Conservation (phyloP, 108 stramenopile species). For the Cyclostephanos invisitatus region DNA sequence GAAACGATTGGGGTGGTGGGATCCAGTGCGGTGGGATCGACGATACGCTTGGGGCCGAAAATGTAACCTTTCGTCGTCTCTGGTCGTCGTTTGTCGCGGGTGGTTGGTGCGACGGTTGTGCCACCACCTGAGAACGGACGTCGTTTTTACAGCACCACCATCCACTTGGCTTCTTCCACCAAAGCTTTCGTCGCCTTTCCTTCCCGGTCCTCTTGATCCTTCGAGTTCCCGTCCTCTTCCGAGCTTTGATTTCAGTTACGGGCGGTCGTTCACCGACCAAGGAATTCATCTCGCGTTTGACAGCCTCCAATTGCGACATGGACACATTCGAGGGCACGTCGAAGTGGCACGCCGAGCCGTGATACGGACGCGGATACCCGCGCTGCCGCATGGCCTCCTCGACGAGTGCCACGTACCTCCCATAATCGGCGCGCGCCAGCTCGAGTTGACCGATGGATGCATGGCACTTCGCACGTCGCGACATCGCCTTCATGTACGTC, state of each 20-base stretch:
- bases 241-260: conserved; percentile 10
- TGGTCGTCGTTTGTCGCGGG: too few species aligned
- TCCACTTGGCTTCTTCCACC: too few species aligned
- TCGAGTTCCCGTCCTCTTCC: not conserved
- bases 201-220: too few species aligned
- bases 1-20: not conserved
- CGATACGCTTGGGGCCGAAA: too few species aligned
- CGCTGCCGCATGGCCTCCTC: conserved; percentile 14
- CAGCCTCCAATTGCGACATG: conserved; percentile 43
- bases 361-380: conserved; percentile 17
- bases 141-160: conserved; percentile 1
- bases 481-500: conserved; percentile 48
- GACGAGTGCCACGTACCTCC: conserved; percentile 26
- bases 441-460: conserved; percentile 26
- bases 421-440: conserved; percentile 33
- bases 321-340: conserved; percentile 69
- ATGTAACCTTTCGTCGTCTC: too few species aligned
- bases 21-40: not conserved
- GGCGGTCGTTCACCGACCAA: conserved; percentile 29
- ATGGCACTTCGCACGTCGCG: conserved; percentile 46
- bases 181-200: too few species aligned
- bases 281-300: conserved; percentile 58
- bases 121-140: conserved; percentile 1
- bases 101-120: not conserved
- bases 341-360: conserved; percentile 61